These are phyloP conservation scores for Cadophora sp. DNA, from an alignment of 2,329 filamentous ascomycete species.

Conservation along the genomic window DNA sequence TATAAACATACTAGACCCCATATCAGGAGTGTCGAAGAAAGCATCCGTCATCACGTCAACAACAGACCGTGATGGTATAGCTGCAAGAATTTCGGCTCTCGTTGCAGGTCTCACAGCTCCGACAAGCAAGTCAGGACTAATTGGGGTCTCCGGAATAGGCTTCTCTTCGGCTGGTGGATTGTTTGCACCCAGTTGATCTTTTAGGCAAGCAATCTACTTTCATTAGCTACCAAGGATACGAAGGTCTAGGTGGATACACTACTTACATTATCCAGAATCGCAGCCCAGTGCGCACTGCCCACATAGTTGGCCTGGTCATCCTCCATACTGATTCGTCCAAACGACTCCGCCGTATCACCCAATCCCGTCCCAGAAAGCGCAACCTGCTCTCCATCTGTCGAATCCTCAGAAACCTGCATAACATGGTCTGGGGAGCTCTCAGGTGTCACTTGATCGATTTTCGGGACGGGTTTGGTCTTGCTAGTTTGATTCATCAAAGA, in stretches of 20 bases:
- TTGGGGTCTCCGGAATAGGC: not conserved
- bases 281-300: constrained; percentile 63
- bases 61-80: constrained; percentile 55
- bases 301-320: constrained; percentile 56
- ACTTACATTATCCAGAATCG: constrained; percentile 61
- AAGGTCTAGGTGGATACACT: no score
- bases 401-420: not conserved
- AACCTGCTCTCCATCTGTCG: constrained; percentile 13
- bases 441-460: constrained; percentile 14
- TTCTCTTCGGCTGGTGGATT: constrained; percentile 30
- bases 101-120: constrained; percentile 40
- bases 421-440: constrained; percentile 21
- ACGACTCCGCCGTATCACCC: constrained; percentile 29
- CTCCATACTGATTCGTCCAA: constrained; percentile 37
- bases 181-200: constrained; percentile 57
- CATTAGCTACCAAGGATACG: not conserved
- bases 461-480: not conserved
- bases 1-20: constrained; percentile 54
- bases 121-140: constrained; percentile 37
- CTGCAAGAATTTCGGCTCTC: constrained; percentile 54
- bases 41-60: constrained; percentile 57
- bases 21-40: constrained; percentile 59
- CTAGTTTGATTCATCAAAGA: constrained; percentile 52
- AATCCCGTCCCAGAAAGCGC: constrained; percentile 13
- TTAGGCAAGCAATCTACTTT: constrained; percentile 61